These are phyloP conservation scores for Pichia sp. DNA, from an alignment of 1,139 yeast genomes.

Conservation along the genomic window DNA sequence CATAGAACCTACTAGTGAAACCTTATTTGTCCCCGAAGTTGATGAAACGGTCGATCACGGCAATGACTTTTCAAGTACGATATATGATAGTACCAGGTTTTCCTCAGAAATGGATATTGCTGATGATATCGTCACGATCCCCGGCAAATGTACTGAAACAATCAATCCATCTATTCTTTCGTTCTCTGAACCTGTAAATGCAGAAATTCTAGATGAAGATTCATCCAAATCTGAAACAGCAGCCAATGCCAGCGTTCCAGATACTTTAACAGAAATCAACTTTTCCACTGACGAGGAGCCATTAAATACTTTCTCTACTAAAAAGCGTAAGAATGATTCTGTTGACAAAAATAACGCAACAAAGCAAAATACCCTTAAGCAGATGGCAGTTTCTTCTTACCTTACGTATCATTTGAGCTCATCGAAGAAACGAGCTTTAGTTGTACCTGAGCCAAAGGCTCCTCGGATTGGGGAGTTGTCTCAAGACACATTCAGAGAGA, in stretches of 20 bases:
- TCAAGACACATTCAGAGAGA: conserved; percentile 8
- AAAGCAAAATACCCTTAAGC: not conserved
- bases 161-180: not conserved
- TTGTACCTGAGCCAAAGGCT: not conserved
- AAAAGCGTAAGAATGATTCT: not conserved
- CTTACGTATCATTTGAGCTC: conserved; percentile 9
- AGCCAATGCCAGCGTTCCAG: not conserved
- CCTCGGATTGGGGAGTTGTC: conserved; percentile 14
- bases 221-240: not conserved
- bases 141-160: not conserved
- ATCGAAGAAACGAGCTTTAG: not conserved
- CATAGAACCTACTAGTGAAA: not conserved
- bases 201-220: not conserved
- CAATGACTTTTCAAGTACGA: conserved; percentile 24
- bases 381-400: conserved; percentile 7
- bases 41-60: not conserved
- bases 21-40: not conserved
- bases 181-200: not conserved
- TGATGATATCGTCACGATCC: not conserved
- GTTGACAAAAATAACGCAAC: not conserved
- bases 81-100: conserved; percentile 15
- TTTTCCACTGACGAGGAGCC: not conserved
- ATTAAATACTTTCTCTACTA: too few species aligned
- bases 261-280: not conserved
- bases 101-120: conserved; percentile 2